Evolutionary conservation across 257 asterid genomes (phyloP), one percentile per base, ranked within the genome.

Genomic region (Coffea eugenioides): DNA sequence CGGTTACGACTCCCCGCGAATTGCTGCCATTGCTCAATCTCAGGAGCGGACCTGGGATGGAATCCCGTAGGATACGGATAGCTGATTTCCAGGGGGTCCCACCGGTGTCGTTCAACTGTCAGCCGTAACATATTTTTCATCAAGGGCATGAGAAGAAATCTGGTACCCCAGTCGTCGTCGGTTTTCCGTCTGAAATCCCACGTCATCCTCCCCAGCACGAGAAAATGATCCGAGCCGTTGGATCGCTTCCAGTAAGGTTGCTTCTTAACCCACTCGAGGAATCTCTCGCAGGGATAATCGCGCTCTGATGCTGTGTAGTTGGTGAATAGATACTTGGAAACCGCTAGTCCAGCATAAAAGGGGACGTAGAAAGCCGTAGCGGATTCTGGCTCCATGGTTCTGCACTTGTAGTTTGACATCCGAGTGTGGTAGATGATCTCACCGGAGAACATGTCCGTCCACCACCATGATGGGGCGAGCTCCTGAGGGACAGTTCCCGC

Each of bases 101-200:
- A 91, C 3, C 92, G 93, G n/a, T 83, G 87, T 73, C 85, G 85
- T 87, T 93, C 97, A 0, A 91, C 81, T 66, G 90, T 86, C 80
- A 93, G 88, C 10, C 92, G 88, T 18, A 81, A 80, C 48, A 93
- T 88, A 21, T 85, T 85, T 82, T 84, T 86, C 97, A 93, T 93
- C 78, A 78, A 81, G 2, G 88, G 90, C 91, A 89, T 90, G 84
- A 89, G 89, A 15, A 93, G 89, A 74, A 91, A 89, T 46, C 91
- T 88, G 18, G 97, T 90, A 0, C 98, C 98, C 98, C 96, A 93
- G 1, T 82, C 67, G 65, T 80, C 76, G 0, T 90, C 94, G 0
- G 92, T 92, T 31, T 88, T 91, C 68, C 98, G 87, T 20, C 98
- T 84, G 85, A 93, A 93, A 73, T 93, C 98, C 97, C 98, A 91